Base-by-base conservation (phyloP, 805 yeast species). In the Pichia gijzeniarum region DNA sequence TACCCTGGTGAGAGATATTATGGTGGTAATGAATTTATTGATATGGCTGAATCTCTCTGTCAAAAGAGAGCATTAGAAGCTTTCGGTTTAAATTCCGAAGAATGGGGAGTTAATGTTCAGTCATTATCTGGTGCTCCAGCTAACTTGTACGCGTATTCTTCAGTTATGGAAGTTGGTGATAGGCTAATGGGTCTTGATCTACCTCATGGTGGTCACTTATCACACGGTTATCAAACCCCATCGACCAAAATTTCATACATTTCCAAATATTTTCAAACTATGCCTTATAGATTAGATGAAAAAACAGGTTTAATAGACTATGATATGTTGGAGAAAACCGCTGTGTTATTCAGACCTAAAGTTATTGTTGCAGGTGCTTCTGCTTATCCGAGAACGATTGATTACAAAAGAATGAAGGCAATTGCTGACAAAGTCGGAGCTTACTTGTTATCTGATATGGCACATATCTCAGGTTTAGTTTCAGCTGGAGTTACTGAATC, bases 41-140 rank as follows among this genome's bases (percentile, higher is more conserved):
- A 91, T 71, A 76, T 80, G 71, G 88, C 87, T 60, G 99, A 91
- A 73, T 67, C 79, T 13, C 71, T 91, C 48, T 91, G 98, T 71
- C 96, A 89, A 70, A 75, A 80, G 58, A 77, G 99, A 68, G 99
- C 98, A 39, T 72, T 91, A 49, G 77, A 84, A 58, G 89, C 95
- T 10, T 91, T 88, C 67, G 69, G 72, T 48, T 69, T 90, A 52
- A 78, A 82, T 53, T 76, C 93, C 32, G 84, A 74, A 38, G 71
- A 82, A 63, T 91, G 99, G 99, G 99, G 99, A 40, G 98, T 91
- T 57, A 91, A 91, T 56, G 99, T 91, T 41, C 99, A 91, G 72
- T 73, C 97, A 3, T 74, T 91, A 57, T 85, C 95, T 45, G 99
- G 99, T 51, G 90, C 97, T 6, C 97, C 98, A 53, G 98, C 98